These are phyloP conservation scores for Lactarius quietus DNA, from an alignment of 768 basidiomycete species.

Conservation along the genomic window DNA sequence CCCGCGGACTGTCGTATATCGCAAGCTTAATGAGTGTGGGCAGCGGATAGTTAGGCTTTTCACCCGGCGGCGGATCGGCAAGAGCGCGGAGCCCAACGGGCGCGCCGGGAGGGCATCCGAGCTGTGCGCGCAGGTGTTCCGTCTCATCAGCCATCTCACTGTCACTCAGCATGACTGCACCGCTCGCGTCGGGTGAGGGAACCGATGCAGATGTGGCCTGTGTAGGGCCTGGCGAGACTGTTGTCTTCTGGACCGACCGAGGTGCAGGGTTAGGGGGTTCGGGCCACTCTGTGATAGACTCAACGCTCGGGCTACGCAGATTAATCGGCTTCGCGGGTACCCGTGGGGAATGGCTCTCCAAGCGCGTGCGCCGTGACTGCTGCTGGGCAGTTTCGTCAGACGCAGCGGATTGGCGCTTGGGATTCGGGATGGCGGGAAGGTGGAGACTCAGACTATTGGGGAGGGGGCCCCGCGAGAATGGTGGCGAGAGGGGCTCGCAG, in stretches of 20 bases:
- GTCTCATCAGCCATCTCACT: constrained; percentile 20
- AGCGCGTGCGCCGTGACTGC: background rate
- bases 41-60: constrained; percentile 40
- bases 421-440: background rate
- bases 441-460: constrained; percentile 5
- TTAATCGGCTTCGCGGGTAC: background rate
- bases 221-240: background rate
- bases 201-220: background rate
- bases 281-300: background rate
- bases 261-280: background rate
- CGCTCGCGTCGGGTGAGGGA: background rate
- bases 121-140: constrained; percentile 23
- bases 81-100: constrained; percentile 33
- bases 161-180: constrained; percentile 14
- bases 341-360: background rate
- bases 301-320: background rate
- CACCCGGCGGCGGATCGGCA: constrained; percentile 35
- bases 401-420: background rate
- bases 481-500: background rate
- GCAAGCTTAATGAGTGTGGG: constrained; percentile 58
- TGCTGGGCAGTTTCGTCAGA: background rate
- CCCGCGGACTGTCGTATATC: constrained; percentile 55
- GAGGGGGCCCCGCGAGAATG: background rate
- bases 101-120: constrained; percentile 21
- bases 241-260: background rate